Percentiles rank a stretch among this genome's conserved stretches.
Conservation (phyloP, 768 basidiomycete genomes). For the Trametes villosa region DNA sequence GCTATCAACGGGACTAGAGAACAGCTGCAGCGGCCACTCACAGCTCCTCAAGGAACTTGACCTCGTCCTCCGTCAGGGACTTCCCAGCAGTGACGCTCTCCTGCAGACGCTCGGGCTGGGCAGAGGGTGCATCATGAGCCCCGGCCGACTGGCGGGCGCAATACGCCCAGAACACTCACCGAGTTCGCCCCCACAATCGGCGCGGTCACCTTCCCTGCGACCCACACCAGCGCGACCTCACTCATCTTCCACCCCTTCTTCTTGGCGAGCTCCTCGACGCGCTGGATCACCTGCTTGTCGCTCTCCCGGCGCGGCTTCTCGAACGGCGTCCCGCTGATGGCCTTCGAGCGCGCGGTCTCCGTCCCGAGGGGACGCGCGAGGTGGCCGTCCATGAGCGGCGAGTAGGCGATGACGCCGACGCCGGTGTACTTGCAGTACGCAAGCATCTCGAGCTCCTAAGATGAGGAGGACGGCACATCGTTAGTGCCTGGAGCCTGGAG, state of each 20-base stretch:
- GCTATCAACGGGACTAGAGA: not conserved
- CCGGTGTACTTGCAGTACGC: conserved; percentile 52
- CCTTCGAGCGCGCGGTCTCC: conserved; percentile 28
- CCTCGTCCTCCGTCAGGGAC: conserved; percentile 57
- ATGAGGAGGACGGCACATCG: too few species aligned
- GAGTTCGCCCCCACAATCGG: conserved; percentile 49
- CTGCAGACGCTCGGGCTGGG: conserved; percentile 28
- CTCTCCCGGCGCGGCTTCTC: conserved; percentile 34
- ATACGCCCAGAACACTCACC: conserved; percentile 11
- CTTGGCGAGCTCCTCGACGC: conserved; percentile 47
- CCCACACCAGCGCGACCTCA: conserved; percentile 51
- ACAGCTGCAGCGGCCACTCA: too few species aligned
- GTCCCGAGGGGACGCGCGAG: conserved; percentile 43
- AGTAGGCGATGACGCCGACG: conserved; percentile 58
- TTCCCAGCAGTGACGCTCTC: conserved; percentile 41
- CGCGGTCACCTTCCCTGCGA: conserved; percentile 43
- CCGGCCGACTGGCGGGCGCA: not conserved
- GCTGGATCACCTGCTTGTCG: conserved; percentile 41
- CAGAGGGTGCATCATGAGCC: not conserved
- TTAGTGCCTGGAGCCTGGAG: not conserved
- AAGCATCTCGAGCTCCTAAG: conserved; percentile 50
- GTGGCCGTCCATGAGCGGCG: conserved; percentile 45
- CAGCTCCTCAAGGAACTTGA: conserved; percentile 57
- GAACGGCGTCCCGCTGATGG: conserved; percentile 27
- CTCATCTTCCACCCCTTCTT: conserved; percentile 47